Evolutionary conservation across 1,284 basidiomycete genomes (phyloP).

Genomic region (Serendipita sp.): DNA sequence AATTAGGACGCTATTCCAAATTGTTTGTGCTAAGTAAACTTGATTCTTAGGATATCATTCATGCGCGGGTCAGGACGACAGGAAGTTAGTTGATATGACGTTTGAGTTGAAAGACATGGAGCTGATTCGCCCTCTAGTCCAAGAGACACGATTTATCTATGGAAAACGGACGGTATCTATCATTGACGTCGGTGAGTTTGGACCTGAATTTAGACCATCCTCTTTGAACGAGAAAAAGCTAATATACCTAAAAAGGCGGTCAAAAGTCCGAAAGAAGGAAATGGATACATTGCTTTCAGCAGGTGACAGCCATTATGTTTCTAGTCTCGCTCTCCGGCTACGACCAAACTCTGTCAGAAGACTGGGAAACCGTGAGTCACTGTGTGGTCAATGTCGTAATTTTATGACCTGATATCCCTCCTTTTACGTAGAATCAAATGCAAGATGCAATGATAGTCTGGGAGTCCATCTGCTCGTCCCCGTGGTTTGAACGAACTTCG

Average conservation of each 20-base stretch:
- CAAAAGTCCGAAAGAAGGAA: conserved; percentile 83
- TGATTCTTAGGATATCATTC: background rate
- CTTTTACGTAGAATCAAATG: conserved; percentile 71
- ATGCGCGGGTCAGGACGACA: background rate
- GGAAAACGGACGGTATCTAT: background rate
- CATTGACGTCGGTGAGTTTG: background rate
- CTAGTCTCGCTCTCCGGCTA: conserved; percentile 77
- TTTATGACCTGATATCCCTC: background rate
- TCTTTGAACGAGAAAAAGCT: background rate
- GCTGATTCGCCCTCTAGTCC: background rate
- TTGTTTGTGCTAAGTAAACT: background rate
- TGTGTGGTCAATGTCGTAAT: background rate
- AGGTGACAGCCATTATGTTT: conserved; percentile 78
- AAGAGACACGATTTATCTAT: background rate
- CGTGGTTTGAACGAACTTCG: conserved; percentile 85
- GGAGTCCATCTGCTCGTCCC: conserved; percentile 85
- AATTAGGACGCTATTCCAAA: background rate
- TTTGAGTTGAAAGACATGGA: background rate
- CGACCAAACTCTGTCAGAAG: conserved; percentile 87
- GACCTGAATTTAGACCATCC: background rate
- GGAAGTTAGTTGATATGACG: background rate
- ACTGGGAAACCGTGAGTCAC: conserved; percentile 65
- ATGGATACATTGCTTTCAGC: conserved; percentile 79
- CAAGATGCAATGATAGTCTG: conserved; percentile 91
- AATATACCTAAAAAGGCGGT: conserved; percentile 25